Conservation (phyloP, 208 protist genomes). For the Crithidia bombi region DNA sequence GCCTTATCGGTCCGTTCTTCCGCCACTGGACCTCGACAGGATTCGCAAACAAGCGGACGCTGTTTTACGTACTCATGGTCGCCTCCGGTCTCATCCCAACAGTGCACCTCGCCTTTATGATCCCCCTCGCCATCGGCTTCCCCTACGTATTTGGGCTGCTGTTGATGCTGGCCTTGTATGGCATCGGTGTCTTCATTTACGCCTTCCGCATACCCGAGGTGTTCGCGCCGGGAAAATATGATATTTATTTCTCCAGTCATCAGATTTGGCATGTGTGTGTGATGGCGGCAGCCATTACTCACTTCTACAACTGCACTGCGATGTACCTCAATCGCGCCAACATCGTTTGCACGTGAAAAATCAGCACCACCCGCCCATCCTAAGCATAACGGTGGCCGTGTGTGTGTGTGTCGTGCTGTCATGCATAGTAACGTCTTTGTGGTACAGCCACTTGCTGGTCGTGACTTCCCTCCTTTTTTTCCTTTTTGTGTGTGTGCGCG, state of each 20-base stretch:
- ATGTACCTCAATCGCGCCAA: conserved; percentile 65
- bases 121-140: conserved; percentile 38
- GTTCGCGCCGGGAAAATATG: conserved; percentile 73
- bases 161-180: conserved; percentile 74
- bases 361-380: neutral
- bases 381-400: neutral
- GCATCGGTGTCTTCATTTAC: conserved; percentile 83
- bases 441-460: too few relatives aligned
- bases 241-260: conserved; percentile 71
- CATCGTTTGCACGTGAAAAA: conserved; percentile 35
- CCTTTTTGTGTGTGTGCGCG: too few relatives aligned
- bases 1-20: conserved; percentile 79
- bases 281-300: conserved; percentile 69
- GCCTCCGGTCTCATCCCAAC: conserved; percentile 71
- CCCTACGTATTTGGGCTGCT: conserved; percentile 64
- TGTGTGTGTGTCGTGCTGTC: neutral
- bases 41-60: conserved; percentile 59
- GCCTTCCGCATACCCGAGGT: conserved; percentile 78
- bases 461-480: neutral
- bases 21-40: conserved; percentile 66
- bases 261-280: conserved; percentile 89
- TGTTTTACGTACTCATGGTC: conserved; percentile 83
- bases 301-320: conserved; percentile 70
- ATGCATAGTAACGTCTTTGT: neutral
- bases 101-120: conserved; percentile 61